Evolutionary conservation across 257 asterid species (phyloP).

Genomic region (Phtheirospermum japonicum): DNA sequence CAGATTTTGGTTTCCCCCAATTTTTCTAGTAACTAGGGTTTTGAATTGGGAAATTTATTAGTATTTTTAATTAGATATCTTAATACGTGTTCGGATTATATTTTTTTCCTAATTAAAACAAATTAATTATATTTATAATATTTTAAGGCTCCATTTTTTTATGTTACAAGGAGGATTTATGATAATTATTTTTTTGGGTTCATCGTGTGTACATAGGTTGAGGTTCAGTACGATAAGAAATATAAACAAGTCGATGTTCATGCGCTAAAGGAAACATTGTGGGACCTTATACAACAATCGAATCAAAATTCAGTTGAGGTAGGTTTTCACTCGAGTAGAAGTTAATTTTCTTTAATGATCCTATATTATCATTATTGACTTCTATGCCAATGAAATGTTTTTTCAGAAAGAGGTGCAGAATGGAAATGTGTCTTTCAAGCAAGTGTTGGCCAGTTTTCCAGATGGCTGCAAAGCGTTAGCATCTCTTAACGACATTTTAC

Average conservation of each 20-base stretch:
- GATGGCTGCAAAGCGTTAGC: conserved; percentile 59
- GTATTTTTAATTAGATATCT: no score
- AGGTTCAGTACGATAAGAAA: conserved; percentile 80
- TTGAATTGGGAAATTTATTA: no score
- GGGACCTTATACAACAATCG: conserved; percentile 59
- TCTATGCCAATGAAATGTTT: not conserved
- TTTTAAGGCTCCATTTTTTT: no score
- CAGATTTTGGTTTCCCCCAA: no score
- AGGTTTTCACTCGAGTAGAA: conserved; percentile 5
- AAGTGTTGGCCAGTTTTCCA: conserved; percentile 61
- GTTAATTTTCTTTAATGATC: no score
- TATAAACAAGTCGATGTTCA: conserved; percentile 97
- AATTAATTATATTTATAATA: no score
- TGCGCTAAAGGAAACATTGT: conserved; percentile 81
- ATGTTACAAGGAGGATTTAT: no score
- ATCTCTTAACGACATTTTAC: conserved; percentile 38
- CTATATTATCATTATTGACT: not conserved
- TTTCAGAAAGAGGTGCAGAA: conserved; percentile 38
- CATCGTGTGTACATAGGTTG: conserved; percentile 50
- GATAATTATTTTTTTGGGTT: no score
- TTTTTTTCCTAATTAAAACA: no score
- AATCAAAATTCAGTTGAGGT: no score
- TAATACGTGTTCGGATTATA: no score
- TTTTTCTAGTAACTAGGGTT: no score
- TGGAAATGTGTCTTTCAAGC: conserved; percentile 59